phyloP scores from a whole-genome alignment of 2,329 filamentous ascomycete species.

The Cladobotryum mycophilum region DNA sequence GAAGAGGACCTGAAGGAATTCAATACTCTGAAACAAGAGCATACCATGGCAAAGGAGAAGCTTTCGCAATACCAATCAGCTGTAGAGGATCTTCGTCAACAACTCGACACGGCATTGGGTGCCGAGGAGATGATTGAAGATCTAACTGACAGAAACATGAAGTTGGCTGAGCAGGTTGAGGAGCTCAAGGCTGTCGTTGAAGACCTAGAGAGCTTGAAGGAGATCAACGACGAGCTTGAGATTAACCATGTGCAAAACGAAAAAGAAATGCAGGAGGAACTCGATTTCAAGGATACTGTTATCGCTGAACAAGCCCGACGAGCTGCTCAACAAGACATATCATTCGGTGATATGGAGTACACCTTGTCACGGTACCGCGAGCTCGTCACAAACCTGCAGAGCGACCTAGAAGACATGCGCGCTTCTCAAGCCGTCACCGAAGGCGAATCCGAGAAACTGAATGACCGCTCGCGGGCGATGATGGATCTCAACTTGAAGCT shows the following conservation, averaged over 20 bases:
- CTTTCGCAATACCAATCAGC: conserved; percentile 65
- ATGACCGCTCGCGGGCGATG: conserved; percentile 83
- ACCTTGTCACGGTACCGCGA: conserved; percentile 84
- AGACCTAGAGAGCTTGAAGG: conserved; percentile 82
- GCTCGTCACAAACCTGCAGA: conserved; percentile 77
- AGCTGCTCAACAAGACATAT: conserved; percentile 68
- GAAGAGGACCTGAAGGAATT: conserved; percentile 68
- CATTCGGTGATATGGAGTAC: conserved; percentile 82
- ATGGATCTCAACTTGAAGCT: conserved; percentile 95
- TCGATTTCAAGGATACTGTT: conserved; percentile 79
- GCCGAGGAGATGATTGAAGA: conserved; percentile 94
- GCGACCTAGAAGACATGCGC: conserved; percentile 83
- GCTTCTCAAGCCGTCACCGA: conserved; percentile 90
- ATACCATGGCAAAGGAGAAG: conserved; percentile 64
- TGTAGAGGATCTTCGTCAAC: conserved; percentile 80
- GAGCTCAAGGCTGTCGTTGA: conserved; percentile 76
- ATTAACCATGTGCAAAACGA: conserved; percentile 88
- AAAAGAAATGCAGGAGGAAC: conserved; percentile 88
- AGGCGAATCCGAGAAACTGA: conserved; percentile 85
- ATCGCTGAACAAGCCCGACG: conserved; percentile 76
- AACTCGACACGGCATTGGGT: conserved; percentile 80
- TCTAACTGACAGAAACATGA: conserved; percentile 79
- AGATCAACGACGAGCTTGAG: conserved; percentile 92
- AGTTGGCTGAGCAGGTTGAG: conserved; percentile 74
- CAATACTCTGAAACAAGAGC: conserved; percentile 59